Conservation (phyloP, 2,329 filamentous ascomycete species). For the Chaetomiaceae sp. region DNA sequence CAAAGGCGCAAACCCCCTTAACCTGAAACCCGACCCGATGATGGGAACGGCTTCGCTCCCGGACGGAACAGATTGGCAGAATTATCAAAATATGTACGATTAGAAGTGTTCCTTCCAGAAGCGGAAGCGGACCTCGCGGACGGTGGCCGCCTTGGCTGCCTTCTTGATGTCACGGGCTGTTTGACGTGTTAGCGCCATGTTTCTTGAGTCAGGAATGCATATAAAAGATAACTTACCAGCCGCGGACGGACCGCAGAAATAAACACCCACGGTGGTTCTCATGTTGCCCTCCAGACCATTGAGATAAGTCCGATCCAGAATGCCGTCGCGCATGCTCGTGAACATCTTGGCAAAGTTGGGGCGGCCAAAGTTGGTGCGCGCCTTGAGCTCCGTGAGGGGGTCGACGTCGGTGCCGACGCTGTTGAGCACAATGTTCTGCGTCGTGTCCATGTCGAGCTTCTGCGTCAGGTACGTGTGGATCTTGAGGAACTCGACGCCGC, state of each 20-base stretch:
- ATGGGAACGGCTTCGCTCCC: neutral
- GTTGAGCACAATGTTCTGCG: conserved; percentile 96
- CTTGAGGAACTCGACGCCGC: conserved; percentile 79
- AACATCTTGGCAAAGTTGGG: conserved; percentile 84
- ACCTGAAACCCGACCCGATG: too few species aligned
- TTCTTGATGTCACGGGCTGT: conserved; percentile 78
- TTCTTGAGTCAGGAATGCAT: neutral
- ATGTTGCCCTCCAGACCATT: conserved; percentile 71
- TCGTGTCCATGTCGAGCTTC: conserved; percentile 83
- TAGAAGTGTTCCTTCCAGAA: conserved; percentile 98
- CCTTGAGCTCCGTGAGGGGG: conserved; percentile 85
- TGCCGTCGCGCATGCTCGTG: conserved; percentile 79
- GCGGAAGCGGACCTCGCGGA: conserved; percentile 80
- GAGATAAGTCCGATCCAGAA: conserved; percentile 80
- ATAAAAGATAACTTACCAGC: conserved; percentile 45
- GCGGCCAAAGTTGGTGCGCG: conserved; percentile 88
- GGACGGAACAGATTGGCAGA: neutral
- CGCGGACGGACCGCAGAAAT: conserved; percentile 89
- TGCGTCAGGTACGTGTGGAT: conserved; percentile 98
- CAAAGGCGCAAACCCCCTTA: neutral
- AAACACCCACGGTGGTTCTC: conserved; percentile 87
- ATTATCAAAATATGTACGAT: conserved; percentile 20
- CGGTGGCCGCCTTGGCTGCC: conserved; percentile 69
- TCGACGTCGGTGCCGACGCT: conserved; percentile 84
- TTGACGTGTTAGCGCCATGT: conserved; percentile 33